Conservation (phyloP, 2,329 filamentous ascomycete species). For the Pyrenochaeta sp. region DNA sequence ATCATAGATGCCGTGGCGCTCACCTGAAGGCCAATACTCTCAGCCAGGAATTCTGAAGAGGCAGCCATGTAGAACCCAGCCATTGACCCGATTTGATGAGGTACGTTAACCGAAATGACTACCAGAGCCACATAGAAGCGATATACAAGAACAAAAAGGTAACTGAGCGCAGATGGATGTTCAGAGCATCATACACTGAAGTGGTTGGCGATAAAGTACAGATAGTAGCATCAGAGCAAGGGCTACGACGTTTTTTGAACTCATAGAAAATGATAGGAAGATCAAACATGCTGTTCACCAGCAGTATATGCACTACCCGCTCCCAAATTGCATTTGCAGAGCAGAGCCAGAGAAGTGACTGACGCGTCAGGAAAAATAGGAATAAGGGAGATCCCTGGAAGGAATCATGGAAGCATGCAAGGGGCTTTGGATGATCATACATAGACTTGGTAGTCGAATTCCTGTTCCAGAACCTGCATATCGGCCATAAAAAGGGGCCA, state of each 20-base stretch:
- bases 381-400: neutral
- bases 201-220: conserved; percentile 7
- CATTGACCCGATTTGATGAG: neutral
- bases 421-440: neutral
- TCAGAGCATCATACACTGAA: neutral
- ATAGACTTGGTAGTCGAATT: neutral
- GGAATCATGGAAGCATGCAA: neutral
- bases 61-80: conserved; percentile 3
- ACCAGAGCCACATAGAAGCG: conserved; percentile 19
- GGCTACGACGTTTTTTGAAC: neutral
- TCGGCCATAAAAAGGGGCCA: neutral
- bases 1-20: conserved; percentile 24
- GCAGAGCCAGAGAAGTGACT: neutral
- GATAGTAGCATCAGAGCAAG: neutral
- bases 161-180: neutral
- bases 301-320: neutral
- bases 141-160: neutral
- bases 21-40: conserved; percentile 23
- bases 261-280: neutral
- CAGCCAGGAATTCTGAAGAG: conserved; percentile 19
- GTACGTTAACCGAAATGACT: conserved; percentile 13
- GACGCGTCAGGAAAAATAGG: neutral
- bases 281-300: conserved; percentile 4
- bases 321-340: neutral
- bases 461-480: conserved; percentile 2